A percentile compares a stretch with the other conserved stretches of the same genome.
phyloP scores from a whole-genome alignment of 495 filamentous ascomycete genomes.

The Podospora tetraspora region DNA sequence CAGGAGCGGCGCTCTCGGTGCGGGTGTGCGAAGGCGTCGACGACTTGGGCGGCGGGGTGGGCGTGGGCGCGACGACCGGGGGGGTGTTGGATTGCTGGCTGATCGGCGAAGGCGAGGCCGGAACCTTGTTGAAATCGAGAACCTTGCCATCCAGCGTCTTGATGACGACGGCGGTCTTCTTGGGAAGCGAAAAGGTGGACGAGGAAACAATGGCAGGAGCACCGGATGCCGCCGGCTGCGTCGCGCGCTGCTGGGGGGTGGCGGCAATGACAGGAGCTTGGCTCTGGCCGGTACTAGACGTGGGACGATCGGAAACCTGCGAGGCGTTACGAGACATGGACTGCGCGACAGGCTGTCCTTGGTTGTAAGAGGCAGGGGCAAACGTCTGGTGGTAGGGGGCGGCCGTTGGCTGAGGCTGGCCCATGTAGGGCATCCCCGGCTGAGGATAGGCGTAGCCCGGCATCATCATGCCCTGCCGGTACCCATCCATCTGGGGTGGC shows the following conservation, averaged over 20 bases:
- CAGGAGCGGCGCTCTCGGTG: constrained; percentile 39
- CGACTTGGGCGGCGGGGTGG: constrained; percentile 48
- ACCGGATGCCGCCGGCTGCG: constrained; percentile 45
- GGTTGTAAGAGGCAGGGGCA: constrained; percentile 44
- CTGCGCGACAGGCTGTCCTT: constrained; percentile 49
- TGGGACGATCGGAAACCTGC: constrained; percentile 71
- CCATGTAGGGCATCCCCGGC: constrained; percentile 40
- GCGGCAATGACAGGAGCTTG: constrained; percentile 43
- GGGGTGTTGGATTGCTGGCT: constrained; percentile 49
- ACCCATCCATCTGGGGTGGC: constrained; percentile 27
- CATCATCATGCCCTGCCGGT: constrained; percentile 39
- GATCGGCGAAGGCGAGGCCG: constrained; percentile 44
- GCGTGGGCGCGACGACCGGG: constrained; percentile 47
- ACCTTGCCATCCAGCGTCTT: constrained; percentile 68
- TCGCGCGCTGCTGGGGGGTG: constrained; percentile 47
- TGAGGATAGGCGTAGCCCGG: constrained; percentile 31
- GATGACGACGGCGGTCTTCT: constrained; percentile 70
- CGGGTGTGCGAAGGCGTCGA: constrained; percentile 42
- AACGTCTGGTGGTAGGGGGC: constrained; percentile 41
- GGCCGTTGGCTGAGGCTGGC: constrained; percentile 39
- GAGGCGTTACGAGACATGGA: constrained; percentile 81
- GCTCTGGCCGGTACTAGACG: constrained; percentile 67
- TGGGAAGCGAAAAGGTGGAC: constrained; percentile 53
- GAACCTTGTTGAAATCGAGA: constrained; percentile 40
- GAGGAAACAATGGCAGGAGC: constrained; percentile 57